Conservation (phyloP, 257 asterid species). For the Nicotiana paniculata region DNA sequence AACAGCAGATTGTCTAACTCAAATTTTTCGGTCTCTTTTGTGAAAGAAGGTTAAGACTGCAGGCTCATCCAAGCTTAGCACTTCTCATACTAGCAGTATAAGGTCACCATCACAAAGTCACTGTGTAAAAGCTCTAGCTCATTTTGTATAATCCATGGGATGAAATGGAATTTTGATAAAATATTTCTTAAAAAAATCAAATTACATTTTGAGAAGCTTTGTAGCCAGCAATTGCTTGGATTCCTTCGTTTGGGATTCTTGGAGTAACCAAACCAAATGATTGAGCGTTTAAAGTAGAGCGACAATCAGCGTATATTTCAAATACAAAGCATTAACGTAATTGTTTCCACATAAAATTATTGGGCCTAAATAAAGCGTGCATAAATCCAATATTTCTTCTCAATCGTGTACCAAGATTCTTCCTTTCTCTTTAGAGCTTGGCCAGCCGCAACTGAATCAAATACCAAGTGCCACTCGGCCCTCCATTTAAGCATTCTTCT, state of each 20-base stretch:
- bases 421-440: neutral
- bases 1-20: neutral
- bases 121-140: neutral
- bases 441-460: neutral
- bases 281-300: neutral
- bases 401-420: neutral
- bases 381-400: neutral
- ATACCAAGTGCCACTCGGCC: neutral
- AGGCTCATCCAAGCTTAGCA: neutral
- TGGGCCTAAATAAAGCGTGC: neutral
- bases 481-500: neutral
- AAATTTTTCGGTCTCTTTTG: neutral
- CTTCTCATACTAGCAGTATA: neutral
- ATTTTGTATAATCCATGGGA: neutral
- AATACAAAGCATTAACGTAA: neutral
- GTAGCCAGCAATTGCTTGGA: neutral
- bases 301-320: neutral
- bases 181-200: neutral
- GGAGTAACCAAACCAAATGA: neutral
- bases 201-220: neutral
- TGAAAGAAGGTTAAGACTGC: neutral
- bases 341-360: neutral
- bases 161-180: neutral
- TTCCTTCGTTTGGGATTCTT: neutral
- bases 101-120: neutral